phyloP scores from a whole-genome alignment of 176 grass and related monocot genomes.

The Otatea glauca region DNA sequence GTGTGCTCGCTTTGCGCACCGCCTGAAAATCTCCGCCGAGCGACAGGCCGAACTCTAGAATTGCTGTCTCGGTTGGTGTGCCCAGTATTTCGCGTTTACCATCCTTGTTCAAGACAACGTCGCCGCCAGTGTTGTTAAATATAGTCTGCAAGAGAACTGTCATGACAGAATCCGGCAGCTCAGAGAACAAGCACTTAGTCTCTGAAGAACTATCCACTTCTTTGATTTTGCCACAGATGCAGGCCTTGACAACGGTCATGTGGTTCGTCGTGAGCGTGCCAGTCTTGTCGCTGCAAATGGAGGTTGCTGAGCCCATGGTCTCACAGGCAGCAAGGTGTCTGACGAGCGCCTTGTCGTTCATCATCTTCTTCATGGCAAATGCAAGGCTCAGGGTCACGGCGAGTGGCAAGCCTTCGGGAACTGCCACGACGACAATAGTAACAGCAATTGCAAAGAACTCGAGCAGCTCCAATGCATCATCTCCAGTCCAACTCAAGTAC shows the following conservation, averaged over 20 bases:
- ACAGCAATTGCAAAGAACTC: conserved; percentile 96
- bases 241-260: conserved; percentile 97
- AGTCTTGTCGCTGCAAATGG: conserved; percentile 97
- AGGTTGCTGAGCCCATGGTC: conserved; percentile 91
- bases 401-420: conserved; percentile 88
- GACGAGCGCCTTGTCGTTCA: conserved; percentile 96
- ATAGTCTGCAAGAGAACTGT: conserved; percentile 71
- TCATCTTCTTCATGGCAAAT: conserved; percentile 99
- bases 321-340: conserved; percentile 91
- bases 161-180: conserved; percentile 62
- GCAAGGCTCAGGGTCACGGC: conserved; percentile 95
- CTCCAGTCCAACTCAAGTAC: conserved; percentile 76
- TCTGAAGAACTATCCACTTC: conserved; percentile 59
- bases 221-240: conserved; percentile 73
- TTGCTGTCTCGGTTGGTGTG: conserved; percentile 86
- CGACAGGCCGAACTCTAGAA: conserved; percentile 83
- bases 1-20: conserved; percentile 62
- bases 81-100: conserved; percentile 85
- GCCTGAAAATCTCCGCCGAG: conserved; percentile 72
- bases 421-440: conserved; percentile 88
- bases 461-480: conserved; percentile 80
- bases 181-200: conserved; percentile 51
- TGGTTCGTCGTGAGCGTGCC: conserved; percentile 92
- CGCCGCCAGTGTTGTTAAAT: conserved; percentile 90
- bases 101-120: conserved; percentile 75